A percentile compares a stretch with the other conserved stretches of the same genome.
Evolutionary conservation across 2,329 filamentous ascomycete species (phyloP).

Genomic region (Aureobasidium musti): DNA sequence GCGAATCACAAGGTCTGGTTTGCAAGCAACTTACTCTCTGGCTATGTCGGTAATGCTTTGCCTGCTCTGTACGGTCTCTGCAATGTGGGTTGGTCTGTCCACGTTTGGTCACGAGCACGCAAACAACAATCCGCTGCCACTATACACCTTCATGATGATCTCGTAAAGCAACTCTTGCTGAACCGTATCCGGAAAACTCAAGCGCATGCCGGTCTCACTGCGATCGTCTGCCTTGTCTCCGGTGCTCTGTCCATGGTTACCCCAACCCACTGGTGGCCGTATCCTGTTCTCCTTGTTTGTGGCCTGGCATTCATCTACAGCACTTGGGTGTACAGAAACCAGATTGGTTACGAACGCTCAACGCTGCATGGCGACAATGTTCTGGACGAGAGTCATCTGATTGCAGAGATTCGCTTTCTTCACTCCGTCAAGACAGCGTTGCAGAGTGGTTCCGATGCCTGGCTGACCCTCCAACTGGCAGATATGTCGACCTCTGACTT

Average conservation of each 20-base stretch:
- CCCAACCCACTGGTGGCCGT: slow-evolving; percentile 15
- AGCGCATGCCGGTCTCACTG: slow-evolving; percentile 10
- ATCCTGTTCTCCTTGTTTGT: slow-evolving; percentile 6
- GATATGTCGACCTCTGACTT: neutral
- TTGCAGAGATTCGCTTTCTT: neutral
- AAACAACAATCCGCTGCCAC: slow-evolving; percentile 39
- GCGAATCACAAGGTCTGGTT: slow-evolving; percentile 47
- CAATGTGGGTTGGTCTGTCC: slow-evolving; percentile 54
- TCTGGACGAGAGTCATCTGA: neutral
- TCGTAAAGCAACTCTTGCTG: neutral
- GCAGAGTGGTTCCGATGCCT: neutral
- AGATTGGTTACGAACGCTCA: neutral
- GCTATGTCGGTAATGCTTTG: slow-evolving; percentile 57
- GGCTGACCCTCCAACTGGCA: neutral
- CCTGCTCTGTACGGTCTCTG: slow-evolving; percentile 54
- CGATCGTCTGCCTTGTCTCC: slow-evolving; percentile 6
- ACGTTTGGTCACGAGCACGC: slow-evolving; percentile 48
- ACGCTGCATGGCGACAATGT: neutral
- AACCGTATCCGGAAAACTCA: neutral
- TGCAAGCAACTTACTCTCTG: slow-evolving; percentile 57
- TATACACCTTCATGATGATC: neutral
- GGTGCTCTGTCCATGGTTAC: slow-evolving; percentile 5
- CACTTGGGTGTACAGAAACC: neutral
- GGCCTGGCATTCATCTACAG: neutral
- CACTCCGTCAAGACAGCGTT: neutral